Evolutionary conservation across 1,284 basidiomycete species (phyloP), one percentile per base, ranked within the genome.

Genomic region (Wolfiporia cocos): DNA sequence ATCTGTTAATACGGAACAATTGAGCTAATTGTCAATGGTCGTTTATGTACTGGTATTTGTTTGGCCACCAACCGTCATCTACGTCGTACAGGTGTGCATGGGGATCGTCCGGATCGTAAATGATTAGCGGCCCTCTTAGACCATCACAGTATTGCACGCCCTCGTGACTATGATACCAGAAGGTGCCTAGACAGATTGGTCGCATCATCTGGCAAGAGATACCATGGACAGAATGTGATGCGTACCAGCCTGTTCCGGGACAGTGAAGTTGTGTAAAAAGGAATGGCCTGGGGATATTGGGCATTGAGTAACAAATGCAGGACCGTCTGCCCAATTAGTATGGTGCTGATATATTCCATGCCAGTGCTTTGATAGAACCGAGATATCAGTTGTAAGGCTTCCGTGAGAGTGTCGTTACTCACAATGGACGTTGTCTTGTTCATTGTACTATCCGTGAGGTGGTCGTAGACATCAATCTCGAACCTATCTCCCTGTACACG

Each of bases 21-120:
- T 40, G 11, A 14, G 21, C 5, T 33, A 5, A 5, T 15, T 3
- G 4, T 12, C 22, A 14, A 3, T 28, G 14, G 26, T 19, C n/a
- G n/a, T n/a, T n/a, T n/a, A n/a, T n/a, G n/a, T n/a, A n/a, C n/a
- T n/a, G n/a, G n/a, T n/a, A n/a, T n/a, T n/a, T n/a, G n/a, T n/a
- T n/a, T n/a, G n/a, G n/a, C n/a, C n/a, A 11, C 4, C 9, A 2
- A 68, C 65, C 67, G 48, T 72, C 58, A 44, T 73, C 71, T 30
- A 69, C 55, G 47, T 73, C 71, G 42, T 73, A 73, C 15, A 67
- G 42, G 38, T 49, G n/a, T 10, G 41, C 49, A 36, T 65, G 57
- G 2, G 70, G 71, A 47, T 74, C 70, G 11, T 65, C 20, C 0
- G 57, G 65, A 44, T 73, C 71, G 48, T 70, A 71, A 10, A 72